phyloP scores from a whole-genome alignment of 148 eudicot genomes.

The Salicornia ramosissima region DNA sequence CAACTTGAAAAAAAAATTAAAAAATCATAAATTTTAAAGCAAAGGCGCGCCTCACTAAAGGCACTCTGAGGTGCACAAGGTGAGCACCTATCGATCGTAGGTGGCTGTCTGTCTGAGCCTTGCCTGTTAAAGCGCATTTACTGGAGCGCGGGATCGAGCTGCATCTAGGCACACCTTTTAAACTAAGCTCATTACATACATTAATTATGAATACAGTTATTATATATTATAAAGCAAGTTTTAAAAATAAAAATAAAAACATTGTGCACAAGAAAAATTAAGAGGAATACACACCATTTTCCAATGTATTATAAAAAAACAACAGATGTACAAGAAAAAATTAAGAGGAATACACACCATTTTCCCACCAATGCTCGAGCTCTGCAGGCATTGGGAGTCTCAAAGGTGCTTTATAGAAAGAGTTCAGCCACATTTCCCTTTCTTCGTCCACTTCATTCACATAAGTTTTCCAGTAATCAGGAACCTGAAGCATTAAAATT shows the following conservation, averaged over 20 bases:
- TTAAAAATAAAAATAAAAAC: too few species aligned
- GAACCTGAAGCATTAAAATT: conserved; percentile 53
- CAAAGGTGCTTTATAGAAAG: conserved; percentile 79
- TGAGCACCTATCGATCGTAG: too few species aligned
- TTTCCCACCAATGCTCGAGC: conserved; percentile 86
- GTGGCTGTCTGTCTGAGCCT: too few species aligned
- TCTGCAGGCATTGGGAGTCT: conserved; percentile 93
- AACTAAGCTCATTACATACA: neutral
- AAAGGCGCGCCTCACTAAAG: too few species aligned
- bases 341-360: conserved; percentile 37
- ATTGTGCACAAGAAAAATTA: neutral
- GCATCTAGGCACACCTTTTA: too few species aligned
- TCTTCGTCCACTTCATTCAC: conserved; percentile 83
- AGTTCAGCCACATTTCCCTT: conserved; percentile 92
- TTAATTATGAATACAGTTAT: neutral
- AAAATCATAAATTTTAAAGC: too few species aligned
- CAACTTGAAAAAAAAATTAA: too few species aligned
- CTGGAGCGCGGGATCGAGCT: too few species aligned
- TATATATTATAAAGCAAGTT: neutral
- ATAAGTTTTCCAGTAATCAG: conserved; percentile 90
- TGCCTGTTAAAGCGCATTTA: too few species aligned
- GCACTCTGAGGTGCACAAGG: too few species aligned
- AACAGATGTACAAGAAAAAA: neutral
- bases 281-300: conserved; percentile 36
- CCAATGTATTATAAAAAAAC: too few species aligned